These are phyloP conservation scores for Mallotus nudiflorus DNA, from an alignment of 345 rosid species.

Conservation along the genomic window DNA sequence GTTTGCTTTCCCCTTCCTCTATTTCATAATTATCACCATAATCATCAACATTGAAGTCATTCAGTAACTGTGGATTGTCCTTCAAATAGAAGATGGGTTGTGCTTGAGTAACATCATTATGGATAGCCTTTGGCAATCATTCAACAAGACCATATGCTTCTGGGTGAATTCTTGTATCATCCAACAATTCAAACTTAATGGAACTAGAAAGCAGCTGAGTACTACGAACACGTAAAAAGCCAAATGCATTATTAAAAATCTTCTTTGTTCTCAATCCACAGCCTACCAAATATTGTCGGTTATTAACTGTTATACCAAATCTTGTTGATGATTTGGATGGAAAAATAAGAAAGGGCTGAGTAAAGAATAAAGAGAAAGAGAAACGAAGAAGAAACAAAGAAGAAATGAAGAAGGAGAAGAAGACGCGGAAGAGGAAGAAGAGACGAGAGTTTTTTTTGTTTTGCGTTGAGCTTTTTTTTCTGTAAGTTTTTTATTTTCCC, in stretches of 20 bases:
- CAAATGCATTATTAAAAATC: constrained; percentile 15
- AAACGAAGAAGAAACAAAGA: too few relatives aligned
- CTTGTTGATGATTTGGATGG: too few relatives aligned
- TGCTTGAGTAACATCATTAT: too few relatives aligned
- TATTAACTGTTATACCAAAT: background rate
- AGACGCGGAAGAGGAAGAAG: too few relatives aligned
- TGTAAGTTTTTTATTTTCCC: too few relatives aligned
- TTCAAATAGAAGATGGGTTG: background rate
- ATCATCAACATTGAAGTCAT: background rate
- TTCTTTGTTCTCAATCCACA: constrained; percentile 11
- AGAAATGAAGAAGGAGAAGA: too few relatives aligned
- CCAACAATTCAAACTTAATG: constrained; percentile 5
- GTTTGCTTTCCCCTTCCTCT: background rate
- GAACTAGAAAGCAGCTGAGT: background rate
- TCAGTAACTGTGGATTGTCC: constrained; percentile 4
- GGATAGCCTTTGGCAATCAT: too few relatives aligned
- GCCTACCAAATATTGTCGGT: background rate
- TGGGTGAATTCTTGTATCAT: constrained; percentile 18
- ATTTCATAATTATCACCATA: constrained; percentile 5
- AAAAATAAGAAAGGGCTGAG: too few relatives aligned
- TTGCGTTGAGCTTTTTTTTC: too few relatives aligned
- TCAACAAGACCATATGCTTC: too few relatives aligned
- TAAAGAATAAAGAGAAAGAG: too few relatives aligned
- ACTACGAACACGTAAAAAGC: background rate
- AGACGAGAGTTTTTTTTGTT: too few relatives aligned